These are phyloP conservation scores for Aspergillus tamarii DNA, from an alignment of 2,329 filamentous ascomycete species.

Conservation along the genomic window DNA sequence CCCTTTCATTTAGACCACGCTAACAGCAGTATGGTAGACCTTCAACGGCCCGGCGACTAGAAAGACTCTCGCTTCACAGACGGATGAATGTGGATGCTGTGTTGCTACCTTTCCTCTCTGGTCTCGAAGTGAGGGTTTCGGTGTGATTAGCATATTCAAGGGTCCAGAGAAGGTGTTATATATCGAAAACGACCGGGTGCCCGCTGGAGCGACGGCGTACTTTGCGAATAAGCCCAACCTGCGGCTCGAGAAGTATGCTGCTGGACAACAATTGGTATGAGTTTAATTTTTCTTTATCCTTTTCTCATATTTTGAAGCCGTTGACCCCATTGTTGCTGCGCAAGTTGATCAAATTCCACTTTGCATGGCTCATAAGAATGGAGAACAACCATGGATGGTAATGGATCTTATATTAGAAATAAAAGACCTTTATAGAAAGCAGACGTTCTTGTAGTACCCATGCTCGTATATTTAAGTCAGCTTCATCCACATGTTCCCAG, in stretches of 20 bases:
- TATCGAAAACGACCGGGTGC: slow-evolving; percentile 11
- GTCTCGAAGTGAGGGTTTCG: slow-evolving; percentile 9
- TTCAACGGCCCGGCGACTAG: slow-evolving; percentile 4
- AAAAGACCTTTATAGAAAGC: too few relatives aligned
- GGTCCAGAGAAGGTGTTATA: neutral
- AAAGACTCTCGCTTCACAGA: slow-evolving; percentile 1
- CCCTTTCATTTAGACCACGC: neutral
- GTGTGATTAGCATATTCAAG: slow-evolving; percentile 8
- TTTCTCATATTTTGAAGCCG: neutral
- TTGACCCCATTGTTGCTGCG: too few relatives aligned
- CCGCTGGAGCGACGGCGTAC: slow-evolving; percentile 5
- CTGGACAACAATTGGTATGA: neutral
- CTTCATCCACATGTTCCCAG: too few relatives aligned
- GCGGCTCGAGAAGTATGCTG: neutral
- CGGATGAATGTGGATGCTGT: neutral
- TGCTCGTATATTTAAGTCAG: too few relatives aligned
- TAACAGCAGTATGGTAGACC: neutral
- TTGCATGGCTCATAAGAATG: too few relatives aligned
- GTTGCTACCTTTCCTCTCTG: slow-evolving; percentile 8
- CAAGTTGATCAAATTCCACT: too few relatives aligned
- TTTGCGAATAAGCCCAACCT: slow-evolving; percentile 44
- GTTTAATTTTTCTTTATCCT: accelerated
- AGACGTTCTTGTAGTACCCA: too few relatives aligned
- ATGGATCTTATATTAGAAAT: too few relatives aligned
- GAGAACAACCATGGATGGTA: too few relatives aligned